Evolutionary conservation across 2,329 filamentous ascomycete genomes (phyloP), one percentile per base, ranked within the genome.

Genomic region (Exophiala mesophila): DNA sequence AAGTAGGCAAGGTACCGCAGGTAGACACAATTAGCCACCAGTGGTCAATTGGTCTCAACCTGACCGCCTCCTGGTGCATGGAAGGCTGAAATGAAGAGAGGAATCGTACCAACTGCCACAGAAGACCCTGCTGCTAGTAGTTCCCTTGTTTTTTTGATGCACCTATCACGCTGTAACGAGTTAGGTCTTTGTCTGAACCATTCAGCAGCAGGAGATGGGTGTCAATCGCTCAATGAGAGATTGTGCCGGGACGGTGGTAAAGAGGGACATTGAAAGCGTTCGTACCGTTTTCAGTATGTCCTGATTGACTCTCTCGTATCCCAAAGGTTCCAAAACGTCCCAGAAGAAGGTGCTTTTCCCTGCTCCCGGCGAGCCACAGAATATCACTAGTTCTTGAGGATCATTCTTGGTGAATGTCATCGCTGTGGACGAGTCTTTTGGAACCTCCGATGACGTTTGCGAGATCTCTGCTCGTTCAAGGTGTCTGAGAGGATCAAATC

Each of bases 261-360:
- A 7, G 7, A 26, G 12, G 23, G 7, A 26, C 23, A 26, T 7
- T 12, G 6, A 32, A 13, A 13, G 29, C 7, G 6, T n/a, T 65
- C 69, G 53, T 66, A 79, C 73, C 20, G 78, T 83, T 64, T 94
- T 95, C 34, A 96, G 72, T 2, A 74, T 77, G 63, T 97, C 92
- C 67, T 97, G 92, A 56, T 97, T 98, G 20, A 96, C 78, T 35
- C 92, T 78, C 59, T 80, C 77, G 60, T 94, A 97, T 3, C 82
- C 85, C 19, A 92, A 66, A 17, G 85, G 84, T 59, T 88, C 73
- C 24, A 97, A 69, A 51, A 85, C 69, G 49, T 76, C 80, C 79
- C 83, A 87, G 66, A 83, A 96, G 58, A 92, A 95, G 0, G 88
- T 90, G 28, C 87, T 94, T 65, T 98, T 97, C 13, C 92, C 92